These are phyloP conservation scores for Thermomyces lanuginosus DNA, from an alignment of 2,329 filamentous ascomycete species.

Conservation along the genomic window DNA sequence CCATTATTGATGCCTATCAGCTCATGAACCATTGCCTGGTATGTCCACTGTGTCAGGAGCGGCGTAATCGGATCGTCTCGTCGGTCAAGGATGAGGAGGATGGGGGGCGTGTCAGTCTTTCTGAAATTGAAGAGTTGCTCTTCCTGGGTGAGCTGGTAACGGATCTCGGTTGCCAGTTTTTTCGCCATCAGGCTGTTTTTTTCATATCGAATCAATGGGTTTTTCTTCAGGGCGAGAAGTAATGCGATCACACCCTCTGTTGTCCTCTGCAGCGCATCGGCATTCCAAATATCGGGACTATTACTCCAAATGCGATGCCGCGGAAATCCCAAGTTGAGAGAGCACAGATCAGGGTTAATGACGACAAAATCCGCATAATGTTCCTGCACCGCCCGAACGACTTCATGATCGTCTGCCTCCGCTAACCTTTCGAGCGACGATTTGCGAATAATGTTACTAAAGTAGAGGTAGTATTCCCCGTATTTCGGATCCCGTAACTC, in stretches of 20 bases:
- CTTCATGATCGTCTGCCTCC: conserved; percentile 93
- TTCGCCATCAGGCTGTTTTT: conserved; percentile 80
- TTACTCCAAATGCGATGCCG: conserved; percentile 65
- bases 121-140: conserved; percentile 94
- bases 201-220: conserved; percentile 81
- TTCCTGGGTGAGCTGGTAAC: conserved; percentile 87
- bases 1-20: conserved; percentile 86
- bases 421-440: conserved; percentile 84
- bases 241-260: conserved; percentile 76
- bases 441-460: conserved; percentile 96
- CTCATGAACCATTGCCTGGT: conserved; percentile 99
- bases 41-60: conserved; percentile 92
- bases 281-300: conserved; percentile 75
- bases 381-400: conserved; percentile 85
- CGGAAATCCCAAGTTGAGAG: conserved; percentile 56
- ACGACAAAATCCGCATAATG: conserved; percentile 94
- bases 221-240: conserved; percentile 85
- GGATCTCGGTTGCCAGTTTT: conserved; percentile 82
- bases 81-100: conserved; percentile 76
- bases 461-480: conserved; percentile 91
- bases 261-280: conserved; percentile 68
- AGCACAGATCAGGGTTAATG: conserved; percentile 86
- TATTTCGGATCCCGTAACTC: conserved; percentile 93
- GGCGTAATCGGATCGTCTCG: conserved; percentile 91
- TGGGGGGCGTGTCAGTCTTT: conserved; percentile 83